Conservation (phyloP, 2,329 filamentous ascomycete species). For the Bimuria novae-zelandiae region DNA sequence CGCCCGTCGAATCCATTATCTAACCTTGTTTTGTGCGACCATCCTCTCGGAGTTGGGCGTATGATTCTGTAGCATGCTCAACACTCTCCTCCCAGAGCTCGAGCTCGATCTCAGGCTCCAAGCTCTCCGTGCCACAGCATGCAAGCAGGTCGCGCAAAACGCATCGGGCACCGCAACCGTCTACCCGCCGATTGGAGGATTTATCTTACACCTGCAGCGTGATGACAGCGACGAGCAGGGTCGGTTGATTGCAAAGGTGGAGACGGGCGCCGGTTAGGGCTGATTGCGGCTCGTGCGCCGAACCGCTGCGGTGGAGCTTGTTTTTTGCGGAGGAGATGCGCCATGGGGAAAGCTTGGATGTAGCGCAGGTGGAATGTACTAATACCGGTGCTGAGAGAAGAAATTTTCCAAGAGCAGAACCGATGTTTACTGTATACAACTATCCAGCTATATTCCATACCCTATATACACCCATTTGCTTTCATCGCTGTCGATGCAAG, state of each 20-base stretch:
- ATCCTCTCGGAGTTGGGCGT: no score
- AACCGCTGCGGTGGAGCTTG: slow-evolving; percentile 2
- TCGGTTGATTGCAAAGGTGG: slow-evolving; percentile 12
- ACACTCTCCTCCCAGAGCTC: neutral
- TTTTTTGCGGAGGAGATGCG: neutral
- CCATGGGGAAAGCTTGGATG: neutral
- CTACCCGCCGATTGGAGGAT: slow-evolving; percentile 13
- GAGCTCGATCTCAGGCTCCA: neutral
- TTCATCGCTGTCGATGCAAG: no score
- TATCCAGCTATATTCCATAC: neutral
- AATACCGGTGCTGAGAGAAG: neutral
- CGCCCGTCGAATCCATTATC: no score
- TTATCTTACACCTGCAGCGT: neutral
- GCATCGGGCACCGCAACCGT: neutral
- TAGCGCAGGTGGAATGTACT: neutral
- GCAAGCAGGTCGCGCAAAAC: slow-evolving; percentile 3
- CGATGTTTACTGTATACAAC: neutral
- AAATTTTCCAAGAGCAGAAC: neutral
- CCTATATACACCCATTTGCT: neutral
- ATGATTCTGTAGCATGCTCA: no score
- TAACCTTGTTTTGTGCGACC: no score
- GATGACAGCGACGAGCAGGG: slow-evolving; percentile 7
- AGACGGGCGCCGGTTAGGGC: slow-evolving; percentile 6
- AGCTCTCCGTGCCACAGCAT: slow-evolving; percentile 7
- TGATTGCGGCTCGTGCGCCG: neutral